Percentiles rank a stretch among this genome's conserved stretches.
Evolutionary conservation across 345 rosid genomes (phyloP).

Genomic region (Microcos paniculata): DNA sequence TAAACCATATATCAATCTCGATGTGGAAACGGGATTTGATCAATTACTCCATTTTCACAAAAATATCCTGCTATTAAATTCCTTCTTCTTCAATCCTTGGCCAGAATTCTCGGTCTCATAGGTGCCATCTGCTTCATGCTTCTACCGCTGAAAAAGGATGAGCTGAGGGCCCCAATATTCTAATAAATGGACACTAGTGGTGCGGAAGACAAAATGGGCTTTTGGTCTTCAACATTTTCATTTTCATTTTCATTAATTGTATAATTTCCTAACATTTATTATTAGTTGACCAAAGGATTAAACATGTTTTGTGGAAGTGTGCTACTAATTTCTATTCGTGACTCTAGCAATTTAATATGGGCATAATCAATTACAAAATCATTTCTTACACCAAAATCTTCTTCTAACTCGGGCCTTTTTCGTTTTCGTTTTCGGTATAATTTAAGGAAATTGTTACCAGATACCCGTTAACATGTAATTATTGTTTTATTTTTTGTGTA

Average conservation of each 20-base stretch:
- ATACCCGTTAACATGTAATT: too few relatives aligned
- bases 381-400: not conserved
- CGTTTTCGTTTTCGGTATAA: too few relatives aligned
- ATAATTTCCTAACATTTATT: not conserved
- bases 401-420: too few relatives aligned
- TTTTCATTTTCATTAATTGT: not conserved
- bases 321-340: not conserved
- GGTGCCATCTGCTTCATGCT: conserved; percentile 6
- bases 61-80: not conserved
- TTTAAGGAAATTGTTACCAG: too few relatives aligned
- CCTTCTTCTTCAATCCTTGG: not conserved
- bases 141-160: too few relatives aligned
- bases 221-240: not conserved
- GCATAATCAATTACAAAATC: not conserved
- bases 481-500: too few relatives aligned
- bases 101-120: not conserved
- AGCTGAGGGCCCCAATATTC: not conserved
- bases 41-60: not conserved
- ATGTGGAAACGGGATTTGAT: not conserved
- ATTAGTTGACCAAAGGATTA: not conserved
- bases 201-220: not conserved
- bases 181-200: not conserved
- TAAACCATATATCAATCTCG: not conserved
- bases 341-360: not conserved
- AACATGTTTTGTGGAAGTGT: not conserved